Percentiles rank a stretch among this genome's conserved stretches.
Conservation (phyloP, 2,329 filamentous ascomycete genomes). For the Fusarium solani-melongenae region DNA sequence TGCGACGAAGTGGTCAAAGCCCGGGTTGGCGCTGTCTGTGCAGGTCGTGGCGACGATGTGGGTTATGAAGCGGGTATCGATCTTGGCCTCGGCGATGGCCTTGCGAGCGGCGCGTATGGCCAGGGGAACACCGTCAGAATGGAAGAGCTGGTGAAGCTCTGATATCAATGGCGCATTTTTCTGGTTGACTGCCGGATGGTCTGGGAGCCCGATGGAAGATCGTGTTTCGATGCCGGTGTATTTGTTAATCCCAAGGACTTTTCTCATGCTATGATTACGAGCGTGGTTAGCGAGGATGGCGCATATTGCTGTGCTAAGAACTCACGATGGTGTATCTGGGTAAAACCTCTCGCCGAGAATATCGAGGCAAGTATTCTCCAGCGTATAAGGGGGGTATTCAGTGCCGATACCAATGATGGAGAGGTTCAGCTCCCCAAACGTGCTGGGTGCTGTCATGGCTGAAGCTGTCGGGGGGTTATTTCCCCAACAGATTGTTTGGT, state of each 20-base stretch:
- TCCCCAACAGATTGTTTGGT: constrained; percentile 33
- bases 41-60: constrained; percentile 76
- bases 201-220: constrained; percentile 69
- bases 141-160: constrained; percentile 66
- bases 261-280: constrained; percentile 62
- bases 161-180: constrained; percentile 61
- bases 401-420: constrained; percentile 69
- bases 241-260: constrained; percentile 71
- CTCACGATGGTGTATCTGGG: constrained; percentile 69
- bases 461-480: constrained; percentile 16
- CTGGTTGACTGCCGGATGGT: constrained; percentile 71
- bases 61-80: constrained; percentile 66
- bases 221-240: constrained; percentile 73
- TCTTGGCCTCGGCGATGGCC: constrained; percentile 65
- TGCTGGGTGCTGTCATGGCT: constrained; percentile 55
- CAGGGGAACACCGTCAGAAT: constrained; percentile 67
- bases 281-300: not conserved
- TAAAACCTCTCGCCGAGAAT: constrained; percentile 67
- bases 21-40: constrained; percentile 76
- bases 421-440: constrained; percentile 65
- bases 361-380: constrained; percentile 63
- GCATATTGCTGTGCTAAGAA: constrained; percentile 18
- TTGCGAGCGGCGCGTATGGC: constrained; percentile 66
- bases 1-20: constrained; percentile 74
- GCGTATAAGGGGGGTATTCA: constrained; percentile 68